These are phyloP conservation scores for Colletotrichum karsti DNA, from an alignment of 2,329 filamentous ascomycete genomes.

Conservation along the genomic window DNA sequence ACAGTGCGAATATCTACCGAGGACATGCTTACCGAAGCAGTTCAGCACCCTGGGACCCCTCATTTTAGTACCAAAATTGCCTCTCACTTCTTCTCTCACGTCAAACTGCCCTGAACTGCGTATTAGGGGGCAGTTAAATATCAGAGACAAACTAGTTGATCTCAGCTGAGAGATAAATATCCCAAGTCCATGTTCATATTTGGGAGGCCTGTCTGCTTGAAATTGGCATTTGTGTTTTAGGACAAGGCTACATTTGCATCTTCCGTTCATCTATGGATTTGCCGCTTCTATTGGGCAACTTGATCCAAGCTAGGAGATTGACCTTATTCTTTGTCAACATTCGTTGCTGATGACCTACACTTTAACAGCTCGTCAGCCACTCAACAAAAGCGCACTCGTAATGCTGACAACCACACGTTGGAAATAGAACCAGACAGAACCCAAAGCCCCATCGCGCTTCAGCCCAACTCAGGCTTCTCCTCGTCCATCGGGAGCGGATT, in stretches of 20 bases:
- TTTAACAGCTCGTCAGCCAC: no score
- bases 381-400: not conserved
- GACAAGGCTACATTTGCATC: no score
- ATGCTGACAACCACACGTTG: not conserved
- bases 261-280: no score
- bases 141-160: not conserved
- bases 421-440: not conserved
- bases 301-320: not conserved
- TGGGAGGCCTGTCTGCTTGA: not conserved
- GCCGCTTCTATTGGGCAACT: no score
- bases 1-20: not conserved
- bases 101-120: not conserved
- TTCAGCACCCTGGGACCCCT: not conserved
- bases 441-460: not conserved
- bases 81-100: not conserved
- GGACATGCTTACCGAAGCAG: conserved; percentile 16
- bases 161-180: not conserved
- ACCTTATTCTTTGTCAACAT: not conserved
- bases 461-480: not conserved
- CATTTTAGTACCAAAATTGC: not conserved
- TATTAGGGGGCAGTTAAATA: not conserved
- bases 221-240: not conserved
- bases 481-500: not conserved
- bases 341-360: not conserved
- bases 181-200: not conserved